Evolutionary conservation across 805 yeast species (phyloP), one percentile per base, ranked within the genome.

Genomic region (Ogataea degrootiae): DNA sequence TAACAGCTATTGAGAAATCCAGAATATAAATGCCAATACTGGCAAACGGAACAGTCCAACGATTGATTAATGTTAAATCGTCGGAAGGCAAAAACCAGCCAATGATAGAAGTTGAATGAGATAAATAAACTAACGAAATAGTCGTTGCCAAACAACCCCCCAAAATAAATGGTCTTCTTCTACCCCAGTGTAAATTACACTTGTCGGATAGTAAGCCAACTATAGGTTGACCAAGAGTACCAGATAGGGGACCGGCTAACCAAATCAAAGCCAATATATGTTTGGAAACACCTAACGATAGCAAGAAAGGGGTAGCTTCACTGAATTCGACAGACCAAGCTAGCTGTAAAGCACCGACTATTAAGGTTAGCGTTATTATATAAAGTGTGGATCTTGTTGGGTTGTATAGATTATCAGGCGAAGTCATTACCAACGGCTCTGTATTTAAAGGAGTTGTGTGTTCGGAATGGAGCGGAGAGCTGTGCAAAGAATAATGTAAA

Each of bases 261-360:
- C 87, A 82, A 4, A 82, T 74, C 41, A 82, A 63, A 6, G 84
- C 80, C 54, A 82, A 61, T 0, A 72, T 55, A 21, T 77, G 73
- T 54, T 79, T 80, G 2, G 85, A 75, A 42, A 82, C 67, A 5
- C 87, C 87, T n/a, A 82, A 63, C 0, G 83, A 77, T n/a, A 80
- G 62, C 15, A 82, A 59, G 54, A 74, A 80, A 0, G 85, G 83
- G 4, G 82, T 80, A 3, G 84, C 84, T 52, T 80, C 82, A 5
- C 82, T 74, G 56, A 82, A 81, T 60, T 82, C 86, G 1, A 82
- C 73, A 4, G 82, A 77, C 86, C 87, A 82, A 0, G 85, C 79
- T 44, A 81, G 63, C 57, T 82, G 86, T 19, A 80, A 63, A 0
- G 83, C 84, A 5, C 84, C 84, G 5, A 82, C 66, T 5, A 74